Evolutionary conservation across 164 flowering plant species (phyloP).

Genomic region (Chimonanthus praecox): DNA sequence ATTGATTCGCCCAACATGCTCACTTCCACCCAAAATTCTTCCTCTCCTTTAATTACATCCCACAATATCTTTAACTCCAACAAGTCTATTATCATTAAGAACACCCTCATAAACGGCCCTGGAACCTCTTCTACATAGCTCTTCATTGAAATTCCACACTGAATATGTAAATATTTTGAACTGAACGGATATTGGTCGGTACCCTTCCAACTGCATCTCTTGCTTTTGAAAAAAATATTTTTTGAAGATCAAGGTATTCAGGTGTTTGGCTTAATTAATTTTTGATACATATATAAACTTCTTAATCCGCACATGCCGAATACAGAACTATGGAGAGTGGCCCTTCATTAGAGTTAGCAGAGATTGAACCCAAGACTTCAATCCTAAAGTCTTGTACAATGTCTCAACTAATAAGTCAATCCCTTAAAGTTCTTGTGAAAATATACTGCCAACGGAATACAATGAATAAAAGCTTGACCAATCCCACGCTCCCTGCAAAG

Average conservation of each 20-base stretch:
- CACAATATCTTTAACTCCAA: constrained; percentile 15
- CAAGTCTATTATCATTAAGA: constrained; percentile 12
- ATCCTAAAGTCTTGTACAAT: too few species aligned
- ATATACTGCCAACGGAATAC: constrained; percentile 12
- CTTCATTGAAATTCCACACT: constrained; percentile 13
- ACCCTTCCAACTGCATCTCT: constrained; percentile 6
- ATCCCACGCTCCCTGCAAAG: constrained; percentile 3
- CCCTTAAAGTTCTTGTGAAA: neutral
- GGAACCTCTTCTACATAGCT: constrained; percentile 15
- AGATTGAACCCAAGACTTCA: too few species aligned
- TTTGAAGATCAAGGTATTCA: too few species aligned
- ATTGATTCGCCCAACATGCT: constrained; percentile 25
- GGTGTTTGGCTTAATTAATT: too few species aligned
- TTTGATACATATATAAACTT: too few species aligned
- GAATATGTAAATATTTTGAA: constrained; percentile 14
- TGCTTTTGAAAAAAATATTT: constrained; percentile 1
- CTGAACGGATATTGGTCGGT: constrained; percentile 6
- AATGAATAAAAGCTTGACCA: constrained; percentile 9
- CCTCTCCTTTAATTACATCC: constrained; percentile 19
- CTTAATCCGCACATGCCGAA: too few species aligned
- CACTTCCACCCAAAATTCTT: constrained; percentile 26
- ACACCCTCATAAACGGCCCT: constrained; percentile 16
- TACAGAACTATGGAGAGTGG: too few species aligned
- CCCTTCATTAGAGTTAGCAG: too few species aligned
- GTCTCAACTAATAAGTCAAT: too few species aligned